Evolutionary conservation across 2,329 filamentous ascomycete species (phyloP).

Genomic region (Xylariaceae sp.): DNA sequence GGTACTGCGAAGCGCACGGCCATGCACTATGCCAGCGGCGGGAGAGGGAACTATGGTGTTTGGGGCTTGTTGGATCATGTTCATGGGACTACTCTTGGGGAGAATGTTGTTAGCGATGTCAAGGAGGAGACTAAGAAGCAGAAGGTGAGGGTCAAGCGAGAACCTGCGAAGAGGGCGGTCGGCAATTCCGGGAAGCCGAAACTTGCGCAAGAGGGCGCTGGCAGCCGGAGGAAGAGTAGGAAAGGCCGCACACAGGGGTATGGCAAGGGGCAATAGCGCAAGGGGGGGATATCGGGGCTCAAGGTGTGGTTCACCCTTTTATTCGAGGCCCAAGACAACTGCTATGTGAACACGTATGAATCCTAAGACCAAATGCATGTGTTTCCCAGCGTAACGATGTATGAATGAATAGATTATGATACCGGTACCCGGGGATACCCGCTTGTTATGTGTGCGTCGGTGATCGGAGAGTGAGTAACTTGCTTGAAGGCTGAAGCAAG

Average conservation of each 20-base stretch:
- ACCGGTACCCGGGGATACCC: no score
- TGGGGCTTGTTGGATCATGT: constrained; percentile 61
- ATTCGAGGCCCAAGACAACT: no score
- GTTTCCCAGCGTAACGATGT: no score
- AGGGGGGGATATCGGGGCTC: no score
- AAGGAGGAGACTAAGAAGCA: constrained; percentile 54
- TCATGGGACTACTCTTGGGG: constrained; percentile 52
- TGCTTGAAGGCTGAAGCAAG: no score
- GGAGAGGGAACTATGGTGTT: constrained; percentile 57
- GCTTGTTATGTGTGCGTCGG: no score
- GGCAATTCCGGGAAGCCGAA: constrained; percentile 32
- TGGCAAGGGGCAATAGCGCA: background rate
- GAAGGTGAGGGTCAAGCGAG: constrained; percentile 38
- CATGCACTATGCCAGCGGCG: constrained; percentile 53
- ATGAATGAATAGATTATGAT: no score
- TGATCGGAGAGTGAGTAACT: no score
- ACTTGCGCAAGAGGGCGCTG: constrained; percentile 35
- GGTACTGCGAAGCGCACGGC: constrained; percentile 44
- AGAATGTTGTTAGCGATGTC: constrained; percentile 51
- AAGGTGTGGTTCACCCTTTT: no score
- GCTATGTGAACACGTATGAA: no score
- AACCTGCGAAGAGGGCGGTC: constrained; percentile 34
- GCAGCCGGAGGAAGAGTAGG: constrained; percentile 31
- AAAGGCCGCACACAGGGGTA: constrained; percentile 24
- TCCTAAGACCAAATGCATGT: no score